Evolutionary conservation across 1,284 basidiomycete species (phyloP).

Genomic region (Cutaneotrichosporon mucoides): DNA sequence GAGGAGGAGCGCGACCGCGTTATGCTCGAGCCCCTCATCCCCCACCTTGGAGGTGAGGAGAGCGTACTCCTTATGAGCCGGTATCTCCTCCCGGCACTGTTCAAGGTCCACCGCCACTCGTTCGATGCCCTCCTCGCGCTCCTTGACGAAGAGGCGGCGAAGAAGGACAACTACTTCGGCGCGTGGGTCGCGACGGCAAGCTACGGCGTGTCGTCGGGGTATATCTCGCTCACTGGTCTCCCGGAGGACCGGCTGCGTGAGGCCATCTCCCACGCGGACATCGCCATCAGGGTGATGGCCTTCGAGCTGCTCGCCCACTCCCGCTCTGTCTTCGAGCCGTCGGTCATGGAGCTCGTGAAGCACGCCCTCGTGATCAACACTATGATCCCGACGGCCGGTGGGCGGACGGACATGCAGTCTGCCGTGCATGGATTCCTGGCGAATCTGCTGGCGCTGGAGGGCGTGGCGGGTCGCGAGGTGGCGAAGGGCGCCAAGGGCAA

Average conservation of each 20-base stretch:
- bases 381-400: constrained; percentile 27
- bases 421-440: constrained; percentile 32
- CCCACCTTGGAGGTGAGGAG: constrained; percentile 17
- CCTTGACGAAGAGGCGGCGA: constrained; percentile 6
- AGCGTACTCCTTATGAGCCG: constrained; percentile 21
- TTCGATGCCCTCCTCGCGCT: constrained; percentile 20
- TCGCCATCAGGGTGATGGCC: constrained; percentile 31
- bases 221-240: constrained; percentile 23
- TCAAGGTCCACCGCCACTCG: constrained; percentile 17
- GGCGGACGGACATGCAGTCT: constrained; percentile 37
- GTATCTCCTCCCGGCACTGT: constrained; percentile 35
- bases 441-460: constrained; percentile 24
- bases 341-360: constrained; percentile 28
- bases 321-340: constrained; percentile 24
- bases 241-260: constrained; percentile 22
- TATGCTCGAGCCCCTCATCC: constrained; percentile 26
- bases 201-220: constrained; percentile 29
- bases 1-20: constrained; percentile 9
- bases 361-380: constrained; percentile 28
- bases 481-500: constrained; percentile 11
- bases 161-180: constrained; percentile 18
- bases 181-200: constrained; percentile 41
- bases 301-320: constrained; percentile 31
- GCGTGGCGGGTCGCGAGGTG: constrained; percentile 2
- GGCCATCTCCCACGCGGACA: constrained; percentile 31